phyloP scores from a whole-genome alignment of 2,329 filamentous ascomycete species.

The Hysterium pulicare region DNA sequence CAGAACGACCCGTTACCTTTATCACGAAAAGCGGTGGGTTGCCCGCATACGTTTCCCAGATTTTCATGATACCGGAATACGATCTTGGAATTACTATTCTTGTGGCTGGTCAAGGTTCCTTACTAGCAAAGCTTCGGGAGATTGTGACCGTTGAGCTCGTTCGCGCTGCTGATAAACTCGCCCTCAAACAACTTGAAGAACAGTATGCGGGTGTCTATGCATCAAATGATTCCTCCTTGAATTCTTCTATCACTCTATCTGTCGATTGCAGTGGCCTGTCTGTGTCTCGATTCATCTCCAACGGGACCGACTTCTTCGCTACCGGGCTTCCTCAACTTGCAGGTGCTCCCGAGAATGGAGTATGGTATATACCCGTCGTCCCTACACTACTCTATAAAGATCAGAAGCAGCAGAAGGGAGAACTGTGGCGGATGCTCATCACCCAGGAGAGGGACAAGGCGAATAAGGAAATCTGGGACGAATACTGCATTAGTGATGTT shows the following conservation, averaged over 20 bases:
- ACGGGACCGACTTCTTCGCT: slow-evolving; percentile 23
- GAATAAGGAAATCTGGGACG: slow-evolving; percentile 25
- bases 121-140: slow-evolving; percentile 25
- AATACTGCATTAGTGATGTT: slow-evolving; percentile 35
- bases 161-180: slow-evolving; percentile 32
- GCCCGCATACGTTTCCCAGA: slow-evolving; percentile 41
- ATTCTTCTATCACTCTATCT: slow-evolving; percentile 23
- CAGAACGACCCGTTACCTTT: slow-evolving; percentile 40
- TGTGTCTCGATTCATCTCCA: slow-evolving; percentile 26
- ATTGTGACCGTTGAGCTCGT: slow-evolving; percentile 27
- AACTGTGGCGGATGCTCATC: slow-evolving; percentile 32
- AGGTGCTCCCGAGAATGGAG: background rate
- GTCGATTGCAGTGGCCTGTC: slow-evolving; percentile 29
- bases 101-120: slow-evolving; percentile 22
- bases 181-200: slow-evolving; percentile 21
- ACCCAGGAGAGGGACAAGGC: slow-evolving; percentile 14
- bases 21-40: slow-evolving; percentile 45
- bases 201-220: slow-evolving; percentile 28
- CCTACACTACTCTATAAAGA: slow-evolving; percentile 28
- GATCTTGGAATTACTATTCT: slow-evolving; percentile 44
- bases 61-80: slow-evolving; percentile 43
- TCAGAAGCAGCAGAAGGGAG: slow-evolving; percentile 25
- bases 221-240: slow-evolving; percentile 15
- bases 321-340: slow-evolving; percentile 1
- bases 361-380: slow-evolving; percentile 20